Conservation (phyloP, 2,329 filamentous ascomycete genomes). For the Fusarium haematococcum region DNA sequence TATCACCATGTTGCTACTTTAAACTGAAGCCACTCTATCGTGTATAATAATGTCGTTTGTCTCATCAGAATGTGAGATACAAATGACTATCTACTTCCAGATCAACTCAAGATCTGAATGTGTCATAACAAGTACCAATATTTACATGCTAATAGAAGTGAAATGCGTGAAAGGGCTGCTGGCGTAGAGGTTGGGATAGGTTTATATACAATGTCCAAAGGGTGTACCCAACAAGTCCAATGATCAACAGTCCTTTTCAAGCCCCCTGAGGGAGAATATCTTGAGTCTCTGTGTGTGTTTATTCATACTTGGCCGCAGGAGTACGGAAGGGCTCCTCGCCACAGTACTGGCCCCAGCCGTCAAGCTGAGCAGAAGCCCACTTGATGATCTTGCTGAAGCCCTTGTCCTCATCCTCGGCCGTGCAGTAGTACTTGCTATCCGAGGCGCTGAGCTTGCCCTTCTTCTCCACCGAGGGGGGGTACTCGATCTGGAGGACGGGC, state of each 20-base stretch:
- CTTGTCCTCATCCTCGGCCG: constrained; percentile 40
- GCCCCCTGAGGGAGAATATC: neutral
- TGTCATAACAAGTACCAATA: neutral
- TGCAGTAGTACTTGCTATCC: constrained; percentile 45
- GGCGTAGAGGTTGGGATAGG: neutral
- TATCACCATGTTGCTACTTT: neutral
- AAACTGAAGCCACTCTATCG: no score
- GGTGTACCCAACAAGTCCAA: neutral
- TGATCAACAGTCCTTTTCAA: neutral
- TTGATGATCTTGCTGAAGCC: constrained; percentile 50
- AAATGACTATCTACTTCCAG: neutral
- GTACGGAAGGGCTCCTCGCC: constrained; percentile 41
- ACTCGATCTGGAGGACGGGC: constrained; percentile 52
- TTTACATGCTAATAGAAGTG: neutral
- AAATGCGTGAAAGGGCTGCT: neutral
- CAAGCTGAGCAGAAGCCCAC: constrained; percentile 47
- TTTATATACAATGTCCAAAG: neutral
- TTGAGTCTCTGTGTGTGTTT: neutral
- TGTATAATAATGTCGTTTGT: neutral
- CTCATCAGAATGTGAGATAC: neutral
- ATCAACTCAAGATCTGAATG: neutral
- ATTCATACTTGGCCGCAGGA: constrained; percentile 34
- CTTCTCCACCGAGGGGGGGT: constrained; percentile 44
- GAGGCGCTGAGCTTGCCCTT: constrained; percentile 38
- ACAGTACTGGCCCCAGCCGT: constrained; percentile 50